Conservation (phyloP, 306 rosid species). For the Crataegus laevigata region DNA sequence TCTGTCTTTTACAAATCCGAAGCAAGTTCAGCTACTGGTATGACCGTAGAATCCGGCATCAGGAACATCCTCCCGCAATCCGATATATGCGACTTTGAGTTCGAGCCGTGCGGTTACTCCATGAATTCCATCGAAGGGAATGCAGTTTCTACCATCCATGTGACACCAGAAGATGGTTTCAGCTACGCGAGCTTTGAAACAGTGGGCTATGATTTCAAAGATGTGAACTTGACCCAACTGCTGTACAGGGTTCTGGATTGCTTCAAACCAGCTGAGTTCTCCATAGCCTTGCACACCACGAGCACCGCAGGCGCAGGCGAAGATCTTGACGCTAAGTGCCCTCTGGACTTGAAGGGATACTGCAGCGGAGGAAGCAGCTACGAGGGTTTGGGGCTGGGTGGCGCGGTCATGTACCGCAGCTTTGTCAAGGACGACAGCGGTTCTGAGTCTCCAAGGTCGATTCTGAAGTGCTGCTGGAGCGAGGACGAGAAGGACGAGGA, state of each 20-base stretch:
- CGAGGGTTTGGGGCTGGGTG: slow-evolving; percentile 56
- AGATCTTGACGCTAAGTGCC: slow-evolving; percentile 22
- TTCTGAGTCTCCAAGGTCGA: slow-evolving; percentile 70
- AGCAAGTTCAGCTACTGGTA: slow-evolving; percentile 40
- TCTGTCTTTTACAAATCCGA: slow-evolving; percentile 61
- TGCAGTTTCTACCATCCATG: slow-evolving; percentile 84
- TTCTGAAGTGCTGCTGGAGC: slow-evolving; percentile 69
- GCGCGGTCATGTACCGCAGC: slow-evolving; percentile 41
- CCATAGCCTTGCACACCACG: slow-evolving; percentile 59
- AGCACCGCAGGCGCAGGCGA: slow-evolving; percentile 21
- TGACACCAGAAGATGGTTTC: slow-evolving; percentile 95
- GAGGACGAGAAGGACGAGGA: slow-evolving; percentile 78
- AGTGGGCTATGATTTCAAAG: slow-evolving; percentile 55
- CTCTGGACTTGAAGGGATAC: slow-evolving; percentile 52
- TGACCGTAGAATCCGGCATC: slow-evolving; percentile 76
- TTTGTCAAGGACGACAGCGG: slow-evolving; percentile 31
- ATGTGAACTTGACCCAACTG: slow-evolving; percentile 34
- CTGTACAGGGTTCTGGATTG: slow-evolving; percentile 68
- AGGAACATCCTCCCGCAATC: slow-evolving; percentile 72
- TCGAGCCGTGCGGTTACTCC: slow-evolving; percentile 93
- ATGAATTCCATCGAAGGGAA: slow-evolving; percentile 81
- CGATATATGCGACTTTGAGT: slow-evolving; percentile 79
- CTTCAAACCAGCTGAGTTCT: slow-evolving; percentile 73
- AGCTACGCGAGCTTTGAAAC: slow-evolving; percentile 95
- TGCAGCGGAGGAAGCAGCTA: slow-evolving; percentile 30